A percentile compares a stretch with the other conserved stretches of the same genome.
phyloP scores from a whole-genome alignment of 306 rosid species.

The Citrullus mucosospermus region DNA sequence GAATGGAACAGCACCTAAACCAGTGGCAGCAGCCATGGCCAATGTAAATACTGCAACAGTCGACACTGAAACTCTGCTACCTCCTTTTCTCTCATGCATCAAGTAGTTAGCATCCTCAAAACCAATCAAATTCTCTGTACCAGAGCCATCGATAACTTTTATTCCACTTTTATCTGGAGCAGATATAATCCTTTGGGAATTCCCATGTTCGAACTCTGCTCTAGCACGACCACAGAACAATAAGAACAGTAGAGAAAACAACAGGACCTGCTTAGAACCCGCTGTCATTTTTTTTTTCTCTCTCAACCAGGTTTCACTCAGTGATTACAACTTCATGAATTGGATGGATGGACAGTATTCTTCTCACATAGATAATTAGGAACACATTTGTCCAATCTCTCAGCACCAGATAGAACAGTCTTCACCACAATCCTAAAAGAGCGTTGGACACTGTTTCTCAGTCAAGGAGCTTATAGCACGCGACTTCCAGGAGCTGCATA shows the following conservation, averaged over 20 bases:
- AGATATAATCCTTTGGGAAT: conserved; percentile 32
- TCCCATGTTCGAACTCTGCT: conserved; percentile 40
- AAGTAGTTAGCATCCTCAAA: conserved; percentile 27
- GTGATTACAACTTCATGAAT: neutral
- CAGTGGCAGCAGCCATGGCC: conserved; percentile 98
- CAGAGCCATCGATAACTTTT: conserved; percentile 73
- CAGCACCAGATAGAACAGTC: neutral
- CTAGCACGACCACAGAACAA: conserved; percentile 27
- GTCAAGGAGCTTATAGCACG: conserved; percentile 2
- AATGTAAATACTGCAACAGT: conserved; percentile 84
- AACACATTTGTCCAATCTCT: neutral
- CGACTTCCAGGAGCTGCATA: neutral
- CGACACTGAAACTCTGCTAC: conserved; percentile 71
- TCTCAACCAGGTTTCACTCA: neutral
- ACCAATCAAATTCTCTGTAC: conserved; percentile 37
- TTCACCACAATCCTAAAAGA: conserved; percentile 5
- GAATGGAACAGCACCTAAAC: conserved; percentile 96
- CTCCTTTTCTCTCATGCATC: conserved; percentile 44
- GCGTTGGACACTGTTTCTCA: conserved; percentile 4
- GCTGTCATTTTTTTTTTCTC: conserved; percentile 22
- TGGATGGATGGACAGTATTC: conserved; percentile 20
- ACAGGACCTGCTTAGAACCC: conserved; percentile 14
- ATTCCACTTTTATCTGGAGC: conserved; percentile 65
- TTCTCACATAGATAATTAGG: conserved; percentile 6
- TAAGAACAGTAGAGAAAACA: conserved; percentile 25